Evolutionary conservation across 2,329 filamentous ascomycete species (phyloP).

Genomic region (Lasiodiplodia hormozganensis): DNA sequence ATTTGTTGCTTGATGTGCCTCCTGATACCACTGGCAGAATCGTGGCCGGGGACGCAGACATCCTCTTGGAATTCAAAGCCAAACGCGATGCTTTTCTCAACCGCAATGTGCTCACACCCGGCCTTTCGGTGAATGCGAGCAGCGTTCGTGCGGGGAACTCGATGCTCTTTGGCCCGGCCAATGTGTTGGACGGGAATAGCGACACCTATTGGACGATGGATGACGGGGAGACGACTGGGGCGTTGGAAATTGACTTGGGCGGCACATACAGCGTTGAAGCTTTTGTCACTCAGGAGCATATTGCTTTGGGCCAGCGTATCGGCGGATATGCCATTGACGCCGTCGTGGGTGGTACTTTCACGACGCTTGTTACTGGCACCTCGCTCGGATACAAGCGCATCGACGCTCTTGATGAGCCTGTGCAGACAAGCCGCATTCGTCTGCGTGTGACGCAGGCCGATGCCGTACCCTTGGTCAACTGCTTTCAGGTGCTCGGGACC

Average conservation of each 20-base stretch:
- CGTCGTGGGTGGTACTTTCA: conserved; percentile 25
- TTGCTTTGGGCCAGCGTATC: conserved; percentile 32
- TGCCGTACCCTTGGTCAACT: conserved; percentile 30
- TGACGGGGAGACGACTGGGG: conserved; percentile 29
- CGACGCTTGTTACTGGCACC: conserved; percentile 31
- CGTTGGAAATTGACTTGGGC: conserved; percentile 30
- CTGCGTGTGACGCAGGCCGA: conserved; percentile 33
- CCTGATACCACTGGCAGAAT: conserved; percentile 31
- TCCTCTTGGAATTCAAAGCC: conserved; percentile 29
- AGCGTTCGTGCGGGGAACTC: conserved; percentile 29
- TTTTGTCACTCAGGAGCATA: conserved; percentile 33
- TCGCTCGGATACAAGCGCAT: conserved; percentile 34
- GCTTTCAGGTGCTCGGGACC: conserved; percentile 30
- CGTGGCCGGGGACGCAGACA: conserved; percentile 23
- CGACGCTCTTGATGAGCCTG: conserved; percentile 22
- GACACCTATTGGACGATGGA: conserved; percentile 33
- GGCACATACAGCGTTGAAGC: conserved; percentile 28
- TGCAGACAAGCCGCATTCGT: conserved; percentile 27
- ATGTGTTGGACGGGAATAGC: conserved; percentile 28
- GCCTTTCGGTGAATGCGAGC: conserved; percentile 27
- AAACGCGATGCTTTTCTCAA: conserved; percentile 31
- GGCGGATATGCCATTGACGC: conserved; percentile 32
- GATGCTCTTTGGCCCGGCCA: conserved; percentile 27
- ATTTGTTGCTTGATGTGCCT: conserved; percentile 32
- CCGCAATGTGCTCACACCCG: conserved; percentile 16